Evolutionary conservation across 1,284 basidiomycete genomes (phyloP), one percentile per base, ranked within the genome.

Genomic region (Cutaneotrichosporon mucoides): DNA sequence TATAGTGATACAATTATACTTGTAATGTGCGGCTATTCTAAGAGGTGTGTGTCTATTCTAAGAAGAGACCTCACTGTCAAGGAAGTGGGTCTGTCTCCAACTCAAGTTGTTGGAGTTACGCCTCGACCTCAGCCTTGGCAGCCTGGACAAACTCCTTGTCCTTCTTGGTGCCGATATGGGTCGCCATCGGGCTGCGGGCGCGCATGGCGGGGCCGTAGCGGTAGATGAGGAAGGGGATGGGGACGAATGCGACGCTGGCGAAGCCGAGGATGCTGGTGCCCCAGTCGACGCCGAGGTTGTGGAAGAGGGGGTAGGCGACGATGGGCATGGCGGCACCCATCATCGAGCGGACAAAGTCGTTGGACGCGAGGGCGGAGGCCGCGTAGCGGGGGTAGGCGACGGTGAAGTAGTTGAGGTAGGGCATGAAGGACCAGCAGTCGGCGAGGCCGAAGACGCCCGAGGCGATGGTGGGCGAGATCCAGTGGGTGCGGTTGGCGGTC

Each of bases 381-480:
- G 86, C 83, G 67, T 86, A 81, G 35, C 86, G 73, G 0, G 86
- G 84, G 72, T 87, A 88, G 0, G 84, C 76, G 64, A 87, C 86
- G 37, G 88, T 82, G 57, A 88, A 79, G 62, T 89, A 86, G 50
- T 71, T 72, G 40, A 76, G 67, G 15, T 72, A 73, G 11, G 68
- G 60, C 68, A 71, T 63, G 41, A 60, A 60, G 41, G 44, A 56
- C 56, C 55, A 62, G 60, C 59, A 63, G 53, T 64, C 60, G 7
- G 57, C 60, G 24, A 72, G 67, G 34, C 78, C 76, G 42, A 79
- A 71, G 44, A 78, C 68, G 11, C 60, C 63, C 12, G 72, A 59
- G 1, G 75, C 76, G 9, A 79, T 52, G 0, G 75, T 64, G 7
- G 68, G 68, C 5, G 69, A 68, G 55, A 75, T 72, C 73, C 72